Percentiles rank a stretch among this genome's conserved stretches.
Conservation (phyloP, 257 asterid species). For the Dorcoceras hygrometricum region DNA sequence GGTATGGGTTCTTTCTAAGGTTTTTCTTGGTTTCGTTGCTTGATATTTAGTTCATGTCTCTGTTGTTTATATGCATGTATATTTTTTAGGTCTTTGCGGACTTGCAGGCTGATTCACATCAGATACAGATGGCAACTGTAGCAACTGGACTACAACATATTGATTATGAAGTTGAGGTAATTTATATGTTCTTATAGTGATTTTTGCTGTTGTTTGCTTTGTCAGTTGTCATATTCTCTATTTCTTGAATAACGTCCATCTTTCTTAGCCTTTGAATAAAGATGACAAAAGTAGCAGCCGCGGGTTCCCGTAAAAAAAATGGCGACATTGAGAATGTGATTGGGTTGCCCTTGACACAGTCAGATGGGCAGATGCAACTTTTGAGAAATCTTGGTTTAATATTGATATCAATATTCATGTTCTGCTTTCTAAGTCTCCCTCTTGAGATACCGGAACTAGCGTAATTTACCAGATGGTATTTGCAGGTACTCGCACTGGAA, state of each 20-base stretch:
- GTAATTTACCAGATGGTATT: slow-evolving; percentile 12
- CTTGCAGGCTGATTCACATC: slow-evolving; percentile 72
- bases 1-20: slow-evolving; percentile 39
- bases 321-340: background rate
- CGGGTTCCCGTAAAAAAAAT: too few species aligned
- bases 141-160: slow-evolving; percentile 60
- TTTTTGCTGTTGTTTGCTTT: too few species aligned
- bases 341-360: background rate
- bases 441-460: background rate
- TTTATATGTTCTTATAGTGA: background rate
- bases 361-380: slow-evolving; percentile 6
- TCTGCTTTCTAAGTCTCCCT: background rate
- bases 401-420: background rate
- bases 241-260: background rate
- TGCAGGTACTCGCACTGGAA: slow-evolving; percentile 71
- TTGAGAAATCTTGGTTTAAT: background rate
- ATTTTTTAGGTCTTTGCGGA: slow-evolving; percentile 70
- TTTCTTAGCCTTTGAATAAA: too few species aligned
- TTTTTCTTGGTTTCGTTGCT: slow-evolving; percentile 1
- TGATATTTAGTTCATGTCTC: background rate
- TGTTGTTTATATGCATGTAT: background rate
- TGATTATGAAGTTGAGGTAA: slow-evolving; percentile 89
- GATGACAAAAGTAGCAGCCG: too few species aligned
- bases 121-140: slow-evolving; percentile 75
- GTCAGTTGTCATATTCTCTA: background rate